These are phyloP conservation scores for Spatholobus suberectus DNA, from an alignment of 306 rosid species.

Conservation along the genomic window DNA sequence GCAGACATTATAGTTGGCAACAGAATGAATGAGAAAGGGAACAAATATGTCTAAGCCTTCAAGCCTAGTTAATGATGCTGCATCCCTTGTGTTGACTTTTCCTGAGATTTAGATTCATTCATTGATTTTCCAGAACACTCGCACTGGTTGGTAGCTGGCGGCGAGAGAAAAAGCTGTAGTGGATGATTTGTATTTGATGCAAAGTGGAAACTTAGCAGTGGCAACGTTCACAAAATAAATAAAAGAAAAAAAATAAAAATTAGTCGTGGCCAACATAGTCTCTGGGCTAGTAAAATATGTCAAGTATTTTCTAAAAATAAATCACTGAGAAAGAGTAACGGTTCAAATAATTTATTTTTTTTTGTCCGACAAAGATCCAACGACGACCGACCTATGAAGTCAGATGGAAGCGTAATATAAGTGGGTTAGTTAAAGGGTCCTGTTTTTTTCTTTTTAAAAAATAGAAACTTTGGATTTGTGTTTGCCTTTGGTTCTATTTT, in stretches of 20 bases:
- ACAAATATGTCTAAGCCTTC: not conserved
- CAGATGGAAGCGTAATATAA: not conserved
- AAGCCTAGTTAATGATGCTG: not conserved
- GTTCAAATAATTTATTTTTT: not conserved
- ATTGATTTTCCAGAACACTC: not conserved
- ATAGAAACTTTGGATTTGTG: not conserved
- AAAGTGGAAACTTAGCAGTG: not conserved
- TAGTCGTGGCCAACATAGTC: not conserved
- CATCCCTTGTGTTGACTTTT: not conserved
- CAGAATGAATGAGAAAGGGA: not conserved
- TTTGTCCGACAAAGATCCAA: constrained; percentile 8
- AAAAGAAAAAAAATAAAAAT: not conserved
- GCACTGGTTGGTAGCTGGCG: constrained; percentile 18
- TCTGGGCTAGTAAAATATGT: not conserved
- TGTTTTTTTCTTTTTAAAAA: not conserved
- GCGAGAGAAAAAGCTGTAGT: not conserved
- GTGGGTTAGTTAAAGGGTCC: constrained; percentile 38
- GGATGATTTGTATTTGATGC: not conserved
- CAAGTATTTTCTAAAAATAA: not conserved
- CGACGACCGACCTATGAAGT: not conserved
- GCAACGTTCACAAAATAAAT: not conserved
- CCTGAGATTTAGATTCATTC: not conserved
- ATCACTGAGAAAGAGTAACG: not conserved
- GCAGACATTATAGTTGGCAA: constrained; percentile 44
- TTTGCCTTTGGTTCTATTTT: not conserved